These are phyloP conservation scores for Debaryomyces sp. DNA, from an alignment of 1,139 yeast species.

Conservation along the genomic window DNA sequence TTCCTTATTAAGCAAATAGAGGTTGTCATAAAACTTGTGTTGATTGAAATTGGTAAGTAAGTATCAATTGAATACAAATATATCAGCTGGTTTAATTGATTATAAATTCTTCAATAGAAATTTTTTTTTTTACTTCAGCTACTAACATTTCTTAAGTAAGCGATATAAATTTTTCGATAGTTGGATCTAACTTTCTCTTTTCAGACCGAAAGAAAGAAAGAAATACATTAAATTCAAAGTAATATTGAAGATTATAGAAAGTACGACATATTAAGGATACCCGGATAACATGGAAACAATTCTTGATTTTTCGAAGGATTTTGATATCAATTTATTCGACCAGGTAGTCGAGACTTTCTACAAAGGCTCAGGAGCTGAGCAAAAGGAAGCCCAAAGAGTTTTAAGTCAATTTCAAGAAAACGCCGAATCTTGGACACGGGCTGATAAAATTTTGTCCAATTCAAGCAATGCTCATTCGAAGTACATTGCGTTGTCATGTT, in stretches of 20 bases:
- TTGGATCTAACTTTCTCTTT: slow-evolving; percentile 5
- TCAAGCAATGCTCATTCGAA: slow-evolving; percentile 84
- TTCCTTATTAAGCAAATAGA: not conserved
- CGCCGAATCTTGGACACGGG: slow-evolving; percentile 94
- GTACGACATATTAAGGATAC: not conserved
- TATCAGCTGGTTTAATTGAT: not conserved
- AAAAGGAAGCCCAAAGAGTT: slow-evolving; percentile 79
- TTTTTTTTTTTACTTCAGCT: not conserved
- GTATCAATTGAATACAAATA: not conserved
- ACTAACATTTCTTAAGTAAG: slow-evolving; percentile 2
- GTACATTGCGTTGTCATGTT: slow-evolving; percentile 86
- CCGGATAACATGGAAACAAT: slow-evolving; percentile 70
- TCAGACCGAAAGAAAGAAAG: slow-evolving; percentile 1
- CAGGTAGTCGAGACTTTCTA: slow-evolving; percentile 86
- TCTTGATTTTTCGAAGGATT: slow-evolving; percentile 81
- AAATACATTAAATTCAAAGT: not conserved
- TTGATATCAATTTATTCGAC: slow-evolving; percentile 81
- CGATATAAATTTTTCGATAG: slow-evolving; percentile 4
- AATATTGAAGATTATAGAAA: not conserved
- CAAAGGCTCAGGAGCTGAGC: slow-evolving; percentile 78
- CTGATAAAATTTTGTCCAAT: slow-evolving; percentile 83
- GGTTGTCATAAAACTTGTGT: not conserved
- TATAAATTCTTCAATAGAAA: not conserved
- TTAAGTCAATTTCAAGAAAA: slow-evolving; percentile 91
- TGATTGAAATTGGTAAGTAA: slow-evolving; percentile 1